These are phyloP conservation scores for Microbotryum silenes-acaulis DNA, from an alignment of 1,284 basidiomycete species.

Conservation along the genomic window DNA sequence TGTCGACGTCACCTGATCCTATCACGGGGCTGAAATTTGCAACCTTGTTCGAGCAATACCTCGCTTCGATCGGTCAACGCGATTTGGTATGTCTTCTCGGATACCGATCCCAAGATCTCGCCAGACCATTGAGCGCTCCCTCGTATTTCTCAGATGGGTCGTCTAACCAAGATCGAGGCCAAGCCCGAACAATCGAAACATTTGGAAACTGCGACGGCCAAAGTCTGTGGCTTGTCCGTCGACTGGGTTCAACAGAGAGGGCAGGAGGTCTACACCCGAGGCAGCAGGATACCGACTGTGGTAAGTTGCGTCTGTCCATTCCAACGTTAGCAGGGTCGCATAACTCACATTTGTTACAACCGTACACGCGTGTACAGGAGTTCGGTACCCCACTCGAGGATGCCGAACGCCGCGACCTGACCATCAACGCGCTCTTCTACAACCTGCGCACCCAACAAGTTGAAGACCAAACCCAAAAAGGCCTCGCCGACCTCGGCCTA, in stretches of 20 bases:
- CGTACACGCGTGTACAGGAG: constrained; percentile 46
- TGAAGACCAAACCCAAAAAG: constrained; percentile 83
- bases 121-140: background rate
- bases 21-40: constrained; percentile 91
- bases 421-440: constrained; percentile 94
- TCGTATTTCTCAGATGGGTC: constrained; percentile 27
- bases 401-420: constrained; percentile 82
- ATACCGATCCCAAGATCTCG: no score
- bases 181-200: constrained; percentile 99
- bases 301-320: constrained; percentile 42
- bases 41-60: constrained; percentile 62
- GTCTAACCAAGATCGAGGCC: constrained; percentile 69
- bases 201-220: constrained; percentile 89
- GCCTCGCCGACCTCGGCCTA: constrained; percentile 74
- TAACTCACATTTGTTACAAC: background rate
- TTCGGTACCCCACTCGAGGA: constrained; percentile 93
- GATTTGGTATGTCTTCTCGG: constrained; percentile 10
- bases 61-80: constrained; percentile 44
- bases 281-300: constrained; percentile 80
- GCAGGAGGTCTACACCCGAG: constrained; percentile 76
- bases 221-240: constrained; percentile 71
- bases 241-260: constrained; percentile 93
- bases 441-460: constrained; percentile 83
- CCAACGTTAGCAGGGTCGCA: background rate
- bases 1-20: constrained; percentile 63